Conservation (phyloP, 116 monocot species). For the Dioscorea cayenensis region DNA sequence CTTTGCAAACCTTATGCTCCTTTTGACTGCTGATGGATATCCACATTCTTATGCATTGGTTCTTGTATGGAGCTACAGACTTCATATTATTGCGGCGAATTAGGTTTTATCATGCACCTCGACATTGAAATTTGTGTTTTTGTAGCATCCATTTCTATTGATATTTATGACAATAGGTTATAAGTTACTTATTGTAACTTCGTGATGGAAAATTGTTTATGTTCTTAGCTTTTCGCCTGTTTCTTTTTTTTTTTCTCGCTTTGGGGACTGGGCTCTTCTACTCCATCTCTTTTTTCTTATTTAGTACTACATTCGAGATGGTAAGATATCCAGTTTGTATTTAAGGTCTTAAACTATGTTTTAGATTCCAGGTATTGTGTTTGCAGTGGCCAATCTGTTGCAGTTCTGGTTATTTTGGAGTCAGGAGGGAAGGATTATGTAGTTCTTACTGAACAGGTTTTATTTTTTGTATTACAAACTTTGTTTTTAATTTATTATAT, state of each 20-base stretch:
- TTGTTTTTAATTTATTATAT: background rate
- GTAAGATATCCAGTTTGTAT: background rate
- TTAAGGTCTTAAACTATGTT: conserved; percentile 2
- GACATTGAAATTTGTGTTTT: no score
- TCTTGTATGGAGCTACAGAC: no score
- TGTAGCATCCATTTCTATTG: no score
- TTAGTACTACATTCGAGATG: background rate
- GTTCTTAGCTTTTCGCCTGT: no score
- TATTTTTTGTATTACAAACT: background rate
- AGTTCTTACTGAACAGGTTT: conserved; percentile 96
- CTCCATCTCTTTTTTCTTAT: background rate
- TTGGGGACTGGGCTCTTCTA: background rate
- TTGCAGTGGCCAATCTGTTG: conserved; percentile 90
- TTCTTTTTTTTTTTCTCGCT: background rate
- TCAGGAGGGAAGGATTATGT: conserved; percentile 50
- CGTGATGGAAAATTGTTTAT: no score
- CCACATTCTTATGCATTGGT: no score
- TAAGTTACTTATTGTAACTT: no score
- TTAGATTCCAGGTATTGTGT: conserved; percentile 97
- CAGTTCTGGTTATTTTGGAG: conserved; percentile 79
- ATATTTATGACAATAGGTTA: no score
- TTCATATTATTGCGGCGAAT: no score
- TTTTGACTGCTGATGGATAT: no score
- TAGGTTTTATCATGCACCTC: no score
- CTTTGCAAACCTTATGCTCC: no score